Evolutionary conservation across 768 basidiomycete species (phyloP).

Genomic region (Daedalea quercina): DNA sequence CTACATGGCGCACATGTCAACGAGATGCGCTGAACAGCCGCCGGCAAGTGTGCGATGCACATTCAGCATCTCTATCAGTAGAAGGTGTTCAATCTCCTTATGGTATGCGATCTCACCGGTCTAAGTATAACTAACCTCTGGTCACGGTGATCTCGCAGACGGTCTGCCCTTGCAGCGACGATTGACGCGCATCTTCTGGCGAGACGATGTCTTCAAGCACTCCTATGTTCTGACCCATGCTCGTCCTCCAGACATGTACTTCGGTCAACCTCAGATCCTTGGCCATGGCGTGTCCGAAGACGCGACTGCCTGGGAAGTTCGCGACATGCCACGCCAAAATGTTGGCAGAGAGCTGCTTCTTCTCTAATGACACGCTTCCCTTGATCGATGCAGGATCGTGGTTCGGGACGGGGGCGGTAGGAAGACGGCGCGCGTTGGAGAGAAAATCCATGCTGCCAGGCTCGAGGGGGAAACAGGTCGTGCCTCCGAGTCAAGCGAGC

Average conservation of each 20-base stretch:
- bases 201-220: not conserved
- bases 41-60: constrained; percentile 19
- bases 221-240: not conserved
- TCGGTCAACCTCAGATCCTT: constrained; percentile 17
- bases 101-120: not conserved
- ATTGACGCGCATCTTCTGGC: not conserved
- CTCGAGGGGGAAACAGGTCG: not conserved
- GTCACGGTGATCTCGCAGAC: constrained; percentile 17
- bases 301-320: constrained; percentile 9
- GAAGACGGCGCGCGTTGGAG: not conserved
- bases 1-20: constrained; percentile 16
- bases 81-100: not conserved
- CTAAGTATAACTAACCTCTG: constrained; percentile 11
- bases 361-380: constrained; percentile 15
- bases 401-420: constrained; percentile 18
- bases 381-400: constrained; percentile 14
- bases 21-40: constrained; percentile 10
- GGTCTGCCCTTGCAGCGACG: constrained; percentile 9
- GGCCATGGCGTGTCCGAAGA: constrained; percentile 14
- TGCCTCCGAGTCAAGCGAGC: too few relatives aligned
- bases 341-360: constrained; percentile 16
- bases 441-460: not conserved
- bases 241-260: constrained; percentile 5
- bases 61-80: constrained; percentile 22
- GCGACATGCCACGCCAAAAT: constrained; percentile 18